A percentile compares a stretch with the other conserved stretches of the same genome.
These are phyloP conservation scores for Immersiporthe knoxdaviesiana DNA, from an alignment of 2,329 filamentous ascomycete genomes.

Conservation along the genomic window DNA sequence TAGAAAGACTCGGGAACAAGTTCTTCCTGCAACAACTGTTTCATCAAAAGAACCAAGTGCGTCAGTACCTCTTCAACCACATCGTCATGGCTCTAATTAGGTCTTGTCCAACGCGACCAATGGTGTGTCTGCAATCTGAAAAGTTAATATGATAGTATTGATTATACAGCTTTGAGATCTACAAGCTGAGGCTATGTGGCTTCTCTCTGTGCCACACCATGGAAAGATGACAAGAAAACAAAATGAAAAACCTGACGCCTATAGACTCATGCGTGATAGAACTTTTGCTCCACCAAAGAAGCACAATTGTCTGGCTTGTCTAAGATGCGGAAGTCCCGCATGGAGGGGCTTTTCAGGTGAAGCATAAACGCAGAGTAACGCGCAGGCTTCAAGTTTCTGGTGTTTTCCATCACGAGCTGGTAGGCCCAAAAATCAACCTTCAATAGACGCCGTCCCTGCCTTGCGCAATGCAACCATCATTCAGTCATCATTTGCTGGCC, in stretches of 20 bases:
- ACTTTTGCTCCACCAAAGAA: background rate
- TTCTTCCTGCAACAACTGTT: background rate
- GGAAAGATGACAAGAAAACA: no score
- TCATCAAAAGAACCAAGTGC: background rate
- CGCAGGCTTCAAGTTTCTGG: background rate
- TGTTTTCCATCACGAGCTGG: background rate
- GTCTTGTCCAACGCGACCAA: background rate
- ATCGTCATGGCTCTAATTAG: no score
- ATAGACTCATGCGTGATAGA: background rate
- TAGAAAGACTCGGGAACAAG: background rate
- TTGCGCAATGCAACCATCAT: background rate
- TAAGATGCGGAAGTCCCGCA: background rate
- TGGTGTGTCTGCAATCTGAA: background rate
- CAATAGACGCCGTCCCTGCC: background rate
- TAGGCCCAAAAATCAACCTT: background rate
- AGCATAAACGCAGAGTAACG: background rate
- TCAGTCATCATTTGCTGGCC: constrained; percentile 14
- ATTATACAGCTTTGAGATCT: background rate
- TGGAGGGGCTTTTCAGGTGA: background rate
- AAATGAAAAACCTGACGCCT: background rate
- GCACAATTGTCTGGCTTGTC: background rate
- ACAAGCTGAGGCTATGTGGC: background rate
- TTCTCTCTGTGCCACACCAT: background rate
- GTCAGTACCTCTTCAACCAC: background rate
- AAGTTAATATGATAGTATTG: background rate